These are phyloP conservation scores for Hypoxylon intermedium DNA, from an alignment of 495 filamentous ascomycete species.

Conservation along the genomic window DNA sequence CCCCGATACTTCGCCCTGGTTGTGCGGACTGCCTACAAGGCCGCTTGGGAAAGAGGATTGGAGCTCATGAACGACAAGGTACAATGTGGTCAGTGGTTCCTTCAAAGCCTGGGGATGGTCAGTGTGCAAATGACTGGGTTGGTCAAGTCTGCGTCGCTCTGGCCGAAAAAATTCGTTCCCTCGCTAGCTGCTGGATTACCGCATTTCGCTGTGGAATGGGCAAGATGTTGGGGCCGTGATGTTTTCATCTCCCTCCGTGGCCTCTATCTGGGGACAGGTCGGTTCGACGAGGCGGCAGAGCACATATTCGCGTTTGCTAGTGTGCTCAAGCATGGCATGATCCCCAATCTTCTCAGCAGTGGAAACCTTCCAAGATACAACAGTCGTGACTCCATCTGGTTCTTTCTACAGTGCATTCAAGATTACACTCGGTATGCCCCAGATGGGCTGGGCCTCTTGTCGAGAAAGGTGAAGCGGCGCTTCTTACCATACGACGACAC, in stretches of 20 bases:
- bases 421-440: conserved; percentile 89
- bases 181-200: conserved; percentile 92
- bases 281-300: conserved; percentile 85
- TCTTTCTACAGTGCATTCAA: conserved; percentile 92
- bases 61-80: conserved; percentile 80
- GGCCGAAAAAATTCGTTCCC: conserved; percentile 81
- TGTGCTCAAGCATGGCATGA: conserved; percentile 98
- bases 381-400: conserved; percentile 95
- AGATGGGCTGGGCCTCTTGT: conserved; percentile 73
- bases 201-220: conserved; percentile 94
- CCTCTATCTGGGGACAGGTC: conserved; percentile 84
- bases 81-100: conserved; percentile 79
- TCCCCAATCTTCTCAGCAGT: conserved; percentile 89
- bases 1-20: conserved; percentile 93
- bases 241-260: conserved; percentile 95
- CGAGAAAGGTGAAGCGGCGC: conserved; percentile 79
- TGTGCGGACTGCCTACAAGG: conserved; percentile 82
- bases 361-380: conserved; percentile 95
- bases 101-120: conserved; percentile 85
- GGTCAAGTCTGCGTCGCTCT: conserved; percentile 87
- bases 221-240: conserved; percentile 96
- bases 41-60: conserved; percentile 78
- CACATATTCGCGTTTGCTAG: conserved; percentile 96
- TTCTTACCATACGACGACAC: conserved; percentile 96
- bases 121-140: conserved; percentile 88